Base-by-base conservation (phyloP, 257 asterid genomes). In the Petunia secreta region DNA sequence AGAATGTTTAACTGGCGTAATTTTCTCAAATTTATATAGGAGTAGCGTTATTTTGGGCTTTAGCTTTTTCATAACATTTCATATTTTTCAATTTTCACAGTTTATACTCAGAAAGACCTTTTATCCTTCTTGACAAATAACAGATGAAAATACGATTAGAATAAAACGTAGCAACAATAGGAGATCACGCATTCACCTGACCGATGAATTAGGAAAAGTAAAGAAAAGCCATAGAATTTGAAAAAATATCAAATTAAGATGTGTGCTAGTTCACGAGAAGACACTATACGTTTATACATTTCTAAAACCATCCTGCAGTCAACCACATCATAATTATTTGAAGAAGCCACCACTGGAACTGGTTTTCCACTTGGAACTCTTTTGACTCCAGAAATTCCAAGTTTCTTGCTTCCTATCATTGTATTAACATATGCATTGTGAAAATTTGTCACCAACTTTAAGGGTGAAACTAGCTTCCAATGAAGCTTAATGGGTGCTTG, bases 371-470 rank as follows among this genome's bases (percentile, higher is more conserved):
- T 75, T 52, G 77, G 40, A 62, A 79, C 64, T n/a, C 63, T 79
- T 66, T 59, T 82, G 1, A 25, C 77, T 16, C 36, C 80, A 14
- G 62, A 58, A 63, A 4, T 63, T 66, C 67, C 59, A 8, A 41
- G 11, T 62, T 63, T 82, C 55, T 82, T 82, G 8, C 14, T 38
- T 2, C 85, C 78, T 8, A 80, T 4, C 86, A 83, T 71, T 53
- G 80, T 81, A 69, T 76, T 80, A 14, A 83, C 79, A 58, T 82
- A 85, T 37, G 79, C 83, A 36, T 80, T 82, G 37, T 82, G 86
- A 54, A 85, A 38, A 69, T 55, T 78, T 11, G 69, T 59, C 40
- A 83, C 5, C 2, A 85, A 50, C 67, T 80, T 83, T 55, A 55
- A 6, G 0, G 85, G 86, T 6, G 86, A 68, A 2, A 73, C 14